Percentiles rank a stretch among this genome's conserved stretches.
Evolutionary conservation across 192 early-diverging fungal genomes (phyloP).

Genomic region (Lobosporangium transversale): DNA sequence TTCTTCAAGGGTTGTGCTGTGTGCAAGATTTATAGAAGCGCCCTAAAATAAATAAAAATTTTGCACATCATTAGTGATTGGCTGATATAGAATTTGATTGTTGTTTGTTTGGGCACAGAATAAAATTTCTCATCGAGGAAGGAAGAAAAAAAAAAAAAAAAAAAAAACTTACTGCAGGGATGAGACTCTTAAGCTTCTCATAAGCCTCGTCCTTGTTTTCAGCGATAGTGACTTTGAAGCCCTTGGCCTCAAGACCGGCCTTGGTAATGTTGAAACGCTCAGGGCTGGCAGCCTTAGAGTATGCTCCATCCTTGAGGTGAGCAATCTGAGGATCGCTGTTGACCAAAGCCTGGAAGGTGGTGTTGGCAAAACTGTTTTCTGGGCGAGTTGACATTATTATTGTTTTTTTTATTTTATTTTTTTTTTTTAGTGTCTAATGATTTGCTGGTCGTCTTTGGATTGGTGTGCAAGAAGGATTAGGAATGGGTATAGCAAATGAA

Average conservation of each 20-base stretch:
- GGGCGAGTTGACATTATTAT: slow-evolving; percentile 39
- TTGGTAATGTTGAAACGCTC: slow-evolving; percentile 37
- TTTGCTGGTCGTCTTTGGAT: no score
- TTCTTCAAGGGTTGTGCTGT: slow-evolving; percentile 56
- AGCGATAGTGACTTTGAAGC: slow-evolving; percentile 53
- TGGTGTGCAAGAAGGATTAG: no score
- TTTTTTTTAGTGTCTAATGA: no score
- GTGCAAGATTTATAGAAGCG: slow-evolving; percentile 43
- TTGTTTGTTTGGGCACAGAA: slow-evolving; percentile 8
- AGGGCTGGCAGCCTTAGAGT: slow-evolving; percentile 36
- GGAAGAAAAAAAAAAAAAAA: no score
- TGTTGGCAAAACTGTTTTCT: slow-evolving; percentile 38
- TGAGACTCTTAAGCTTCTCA: slow-evolving; percentile 51
- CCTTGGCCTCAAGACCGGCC: slow-evolving; percentile 52
- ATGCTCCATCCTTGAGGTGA: slow-evolving; percentile 28
- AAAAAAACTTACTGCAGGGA: slow-evolving; percentile 50
- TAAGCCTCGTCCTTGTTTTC: slow-evolving; percentile 52
- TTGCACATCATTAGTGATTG: background rate
- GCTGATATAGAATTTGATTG: slow-evolving; percentile 18
- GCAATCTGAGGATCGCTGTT: slow-evolving; percentile 30
- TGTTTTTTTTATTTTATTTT: background rate
- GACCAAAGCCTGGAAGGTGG: slow-evolving; percentile 38
- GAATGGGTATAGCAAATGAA: no score
- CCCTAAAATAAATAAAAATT: slow-evolving; percentile 33
- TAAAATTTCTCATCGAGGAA: no score